These are phyloP conservation scores for Lentinus tigrinus DNA, from an alignment of 768 basidiomycete genomes.

Conservation along the genomic window DNA sequence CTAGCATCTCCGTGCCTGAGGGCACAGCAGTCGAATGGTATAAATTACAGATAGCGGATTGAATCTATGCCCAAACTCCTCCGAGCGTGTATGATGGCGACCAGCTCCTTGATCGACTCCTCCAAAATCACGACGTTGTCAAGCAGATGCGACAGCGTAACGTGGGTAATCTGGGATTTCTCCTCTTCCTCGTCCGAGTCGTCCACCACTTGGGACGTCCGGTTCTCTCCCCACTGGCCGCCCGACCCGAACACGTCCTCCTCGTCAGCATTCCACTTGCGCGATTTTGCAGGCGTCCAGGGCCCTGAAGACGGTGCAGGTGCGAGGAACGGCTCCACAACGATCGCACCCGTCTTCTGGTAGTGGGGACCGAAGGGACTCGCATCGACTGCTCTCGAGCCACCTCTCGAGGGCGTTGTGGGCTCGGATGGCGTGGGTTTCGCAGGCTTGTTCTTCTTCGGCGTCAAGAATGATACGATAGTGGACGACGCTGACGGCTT, in stretches of 20 bases:
- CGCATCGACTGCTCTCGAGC: conserved; percentile 47
- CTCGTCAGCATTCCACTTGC: conserved; percentile 56
- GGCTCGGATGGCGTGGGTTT: conserved; percentile 38
- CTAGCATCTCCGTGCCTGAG: no score
- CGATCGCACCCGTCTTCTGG: conserved; percentile 67
- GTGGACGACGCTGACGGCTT: conserved; percentile 55
- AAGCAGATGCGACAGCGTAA: conserved; percentile 81
- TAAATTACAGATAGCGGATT: conserved; percentile 62
- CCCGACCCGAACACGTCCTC: conserved; percentile 69
- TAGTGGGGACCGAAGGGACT: conserved; percentile 89
- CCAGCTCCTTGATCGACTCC: conserved; percentile 91
- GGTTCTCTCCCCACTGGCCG: conserved; percentile 41
- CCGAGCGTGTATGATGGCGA: conserved; percentile 81
- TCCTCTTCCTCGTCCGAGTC: conserved; percentile 33
- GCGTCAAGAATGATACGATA: conserved; percentile 77
- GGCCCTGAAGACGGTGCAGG: conserved; percentile 55
- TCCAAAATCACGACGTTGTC: conserved; percentile 95
- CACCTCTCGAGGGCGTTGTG: conserved; percentile 43
- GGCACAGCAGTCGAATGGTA: neutral
- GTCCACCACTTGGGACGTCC: conserved; percentile 21
- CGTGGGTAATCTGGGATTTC: conserved; percentile 34
- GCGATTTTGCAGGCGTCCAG: conserved; percentile 59
- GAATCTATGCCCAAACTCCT: conserved; percentile 83
- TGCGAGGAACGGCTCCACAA: conserved; percentile 68
- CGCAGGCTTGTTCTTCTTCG: conserved; percentile 61